Conservation (phyloP, 2,329 filamentous ascomycete species). For the Rhinocladiella mackenziei region DNA sequence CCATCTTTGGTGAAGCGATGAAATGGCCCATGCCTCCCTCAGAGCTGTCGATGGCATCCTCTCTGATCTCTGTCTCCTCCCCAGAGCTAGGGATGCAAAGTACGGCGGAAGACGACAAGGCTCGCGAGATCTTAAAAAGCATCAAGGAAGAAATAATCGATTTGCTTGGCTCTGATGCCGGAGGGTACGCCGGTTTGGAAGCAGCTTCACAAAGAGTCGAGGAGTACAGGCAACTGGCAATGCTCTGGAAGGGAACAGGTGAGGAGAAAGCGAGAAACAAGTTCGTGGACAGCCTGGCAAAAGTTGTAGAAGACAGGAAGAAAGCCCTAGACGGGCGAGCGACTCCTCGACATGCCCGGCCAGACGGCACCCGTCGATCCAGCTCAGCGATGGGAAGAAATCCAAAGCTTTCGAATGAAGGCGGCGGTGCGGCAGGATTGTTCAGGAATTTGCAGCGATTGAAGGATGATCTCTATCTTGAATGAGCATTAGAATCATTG, state of each 20-base stretch:
- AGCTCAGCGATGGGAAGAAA: constrained; percentile 32
- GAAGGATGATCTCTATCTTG: constrained; percentile 52
- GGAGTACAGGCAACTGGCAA: constrained; percentile 68
- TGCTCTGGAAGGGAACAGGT: constrained; percentile 92
- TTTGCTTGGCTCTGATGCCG: constrained; percentile 57
- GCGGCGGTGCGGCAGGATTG: constrained; percentile 47
- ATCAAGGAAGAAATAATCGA: constrained; percentile 68
- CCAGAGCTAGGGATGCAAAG: constrained; percentile 66
- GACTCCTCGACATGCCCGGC: constrained; percentile 42
- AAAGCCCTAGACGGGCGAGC: constrained; percentile 40
- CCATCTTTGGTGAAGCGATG: constrained; percentile 91
- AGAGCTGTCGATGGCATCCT: constrained; percentile 76
- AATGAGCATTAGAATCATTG: constrained; percentile 32
- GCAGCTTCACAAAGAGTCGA: constrained; percentile 71
- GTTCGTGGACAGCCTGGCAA: constrained; percentile 77
- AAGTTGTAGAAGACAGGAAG: constrained; percentile 72
- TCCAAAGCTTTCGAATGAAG: constrained; percentile 32
- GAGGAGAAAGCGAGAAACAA: constrained; percentile 81
- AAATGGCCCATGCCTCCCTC: constrained; percentile 89
- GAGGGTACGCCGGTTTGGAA: constrained; percentile 64
- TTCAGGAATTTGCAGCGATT: constrained; percentile 52
- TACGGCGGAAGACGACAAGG: constrained; percentile 77
- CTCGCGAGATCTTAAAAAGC: constrained; percentile 70
- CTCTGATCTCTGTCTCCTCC: constrained; percentile 84
- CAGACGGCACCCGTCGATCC: constrained; percentile 34